Base-by-base conservation (phyloP, 768 basidiomycete genomes). In the Lactarius sanguifluus region DNA sequence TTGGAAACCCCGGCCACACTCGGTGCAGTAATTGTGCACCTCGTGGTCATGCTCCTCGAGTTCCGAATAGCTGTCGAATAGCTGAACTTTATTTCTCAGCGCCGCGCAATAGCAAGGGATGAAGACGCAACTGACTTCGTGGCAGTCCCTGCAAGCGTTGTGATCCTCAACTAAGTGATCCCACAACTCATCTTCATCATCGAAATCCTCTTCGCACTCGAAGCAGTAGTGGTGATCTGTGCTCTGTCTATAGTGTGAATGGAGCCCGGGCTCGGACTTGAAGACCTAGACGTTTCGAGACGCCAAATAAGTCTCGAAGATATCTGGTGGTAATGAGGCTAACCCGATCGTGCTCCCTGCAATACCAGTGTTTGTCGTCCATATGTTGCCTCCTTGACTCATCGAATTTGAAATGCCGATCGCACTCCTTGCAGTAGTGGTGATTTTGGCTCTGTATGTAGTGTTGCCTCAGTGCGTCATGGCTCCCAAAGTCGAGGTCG, bases 1-100 rank as follows among this genome's bases (percentile, higher is more conserved):
- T 10, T 63, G 66, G 75, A 89, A 90, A 28, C 72, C 64, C 2
- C 77, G 79, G 23, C 74, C 71, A 75, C 85, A 88, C 0, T 71
- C 40, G 2, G 41, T 68, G 70, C 88, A 87, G 70, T 83, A 87
- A 57, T 60, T 61, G 54, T 76, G 76, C 25, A 54, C 57, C 25
- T 72, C 56, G 2, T 62, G 47, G 8, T 70, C 54, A 50, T 75
- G 76, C 28, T 38, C 23, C 20, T 28, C 8, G 47, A 62, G 68
- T 2, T 40, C 56, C 18, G 41, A 8, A 13, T 59, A 41, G 15
- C 9, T 38, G 32, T 40, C 6, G 36, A 62, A 70, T 1, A 65
- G 1, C 64, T 69, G 23, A 18, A 43, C 8, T 57, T 47, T 15
- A 12, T 8, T 15, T 18, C 23, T 50, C 47, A 50, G 23, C 23